These are phyloP conservation scores for Colletotrichum echinochloae DNA, from an alignment of 2,329 filamentous ascomycete species.

Conservation along the genomic window DNA sequence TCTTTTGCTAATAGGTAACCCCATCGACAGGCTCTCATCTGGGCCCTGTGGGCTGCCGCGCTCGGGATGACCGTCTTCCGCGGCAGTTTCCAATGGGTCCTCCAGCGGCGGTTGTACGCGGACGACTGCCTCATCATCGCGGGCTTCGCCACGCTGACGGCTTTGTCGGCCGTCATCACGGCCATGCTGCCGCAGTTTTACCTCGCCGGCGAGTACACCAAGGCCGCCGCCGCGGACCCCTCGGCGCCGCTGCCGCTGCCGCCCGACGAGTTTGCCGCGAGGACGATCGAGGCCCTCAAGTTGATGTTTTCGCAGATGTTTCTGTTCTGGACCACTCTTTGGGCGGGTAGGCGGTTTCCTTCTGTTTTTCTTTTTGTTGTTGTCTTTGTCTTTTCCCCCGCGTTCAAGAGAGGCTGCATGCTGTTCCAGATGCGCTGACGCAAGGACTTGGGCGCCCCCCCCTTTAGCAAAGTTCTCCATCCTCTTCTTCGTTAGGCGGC, in stretches of 20 bases:
- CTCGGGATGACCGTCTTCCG: conserved; percentile 24
- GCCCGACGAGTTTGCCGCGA: conserved; percentile 14
- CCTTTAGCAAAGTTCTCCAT: conserved; percentile 23
- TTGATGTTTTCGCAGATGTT: conserved; percentile 35
- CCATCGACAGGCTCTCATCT: conserved; percentile 18
- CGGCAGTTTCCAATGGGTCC: conserved; percentile 30
- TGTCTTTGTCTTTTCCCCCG: no score
- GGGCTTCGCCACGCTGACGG: conserved; percentile 24
- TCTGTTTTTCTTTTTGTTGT: no score
- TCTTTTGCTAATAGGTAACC: neutral
- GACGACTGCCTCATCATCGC: conserved; percentile 31
- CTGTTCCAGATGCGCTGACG: neutral
- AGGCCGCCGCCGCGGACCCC: conserved; percentile 18
- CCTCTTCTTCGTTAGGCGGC: conserved; percentile 26
- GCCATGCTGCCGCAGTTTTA: conserved; percentile 29
- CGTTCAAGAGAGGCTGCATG: neutral
- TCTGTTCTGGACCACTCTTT: conserved; percentile 30
- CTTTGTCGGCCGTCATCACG: conserved; percentile 15
- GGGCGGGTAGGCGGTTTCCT: no score
- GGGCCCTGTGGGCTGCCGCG: conserved; percentile 22
- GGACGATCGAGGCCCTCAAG: conserved; percentile 18
- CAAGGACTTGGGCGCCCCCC: neutral
- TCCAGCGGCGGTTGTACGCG: conserved; percentile 21
- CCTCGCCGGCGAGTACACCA: conserved; percentile 30
- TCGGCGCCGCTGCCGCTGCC: conserved; percentile 9